Percentiles rank a stretch among this genome's conserved stretches.
Evolutionary conservation across 345 rosid genomes (phyloP).

Genomic region (Combretum micranthum): DNA sequence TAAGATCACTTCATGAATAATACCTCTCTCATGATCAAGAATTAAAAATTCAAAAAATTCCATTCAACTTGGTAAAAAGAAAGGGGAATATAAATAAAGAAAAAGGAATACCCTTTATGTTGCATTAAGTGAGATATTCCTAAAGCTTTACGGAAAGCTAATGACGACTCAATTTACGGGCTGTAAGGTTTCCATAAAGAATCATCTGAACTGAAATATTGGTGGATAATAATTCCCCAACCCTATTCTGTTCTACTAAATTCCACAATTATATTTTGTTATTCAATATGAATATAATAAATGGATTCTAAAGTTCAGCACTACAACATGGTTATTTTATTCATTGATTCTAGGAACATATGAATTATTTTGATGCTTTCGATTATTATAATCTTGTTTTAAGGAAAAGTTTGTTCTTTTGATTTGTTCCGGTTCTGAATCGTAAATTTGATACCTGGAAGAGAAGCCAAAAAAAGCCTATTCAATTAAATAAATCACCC

Average conservation of each 20-base stretch:
- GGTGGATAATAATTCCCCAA: constrained; percentile 11
- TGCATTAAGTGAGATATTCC: constrained; percentile 42
- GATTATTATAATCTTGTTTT: constrained; percentile 13
- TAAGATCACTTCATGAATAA: not conserved
- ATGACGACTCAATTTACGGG: constrained; percentile 43
- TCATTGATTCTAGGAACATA: not conserved
- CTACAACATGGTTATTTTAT: not conserved
- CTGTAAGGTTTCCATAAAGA: constrained; percentile 28
- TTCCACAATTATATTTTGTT: constrained; percentile 8
- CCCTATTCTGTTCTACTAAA: constrained; percentile 16
- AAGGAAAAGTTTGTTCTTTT: constrained; percentile 8
- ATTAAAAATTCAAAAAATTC: constrained; percentile 9
- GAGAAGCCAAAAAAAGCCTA: no score
- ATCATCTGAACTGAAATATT: constrained; percentile 15
- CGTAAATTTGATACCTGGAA: no score
- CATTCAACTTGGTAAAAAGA: constrained; percentile 12
- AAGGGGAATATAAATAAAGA: not conserved
- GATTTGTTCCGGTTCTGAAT: constrained; percentile 3
- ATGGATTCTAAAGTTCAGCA: not conserved
- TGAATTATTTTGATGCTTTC: constrained; percentile 17
- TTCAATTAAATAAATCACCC: no score
- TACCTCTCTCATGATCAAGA: not conserved
- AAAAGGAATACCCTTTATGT: constrained; percentile 21
- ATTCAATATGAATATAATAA: not conserved
- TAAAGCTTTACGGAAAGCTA: constrained; percentile 36